A percentile compares a stretch with the other conserved stretches of the same genome.
Evolutionary conservation across 2,329 filamentous ascomycete species (phyloP).

Genomic region (Trichoderma aggressivum): DNA sequence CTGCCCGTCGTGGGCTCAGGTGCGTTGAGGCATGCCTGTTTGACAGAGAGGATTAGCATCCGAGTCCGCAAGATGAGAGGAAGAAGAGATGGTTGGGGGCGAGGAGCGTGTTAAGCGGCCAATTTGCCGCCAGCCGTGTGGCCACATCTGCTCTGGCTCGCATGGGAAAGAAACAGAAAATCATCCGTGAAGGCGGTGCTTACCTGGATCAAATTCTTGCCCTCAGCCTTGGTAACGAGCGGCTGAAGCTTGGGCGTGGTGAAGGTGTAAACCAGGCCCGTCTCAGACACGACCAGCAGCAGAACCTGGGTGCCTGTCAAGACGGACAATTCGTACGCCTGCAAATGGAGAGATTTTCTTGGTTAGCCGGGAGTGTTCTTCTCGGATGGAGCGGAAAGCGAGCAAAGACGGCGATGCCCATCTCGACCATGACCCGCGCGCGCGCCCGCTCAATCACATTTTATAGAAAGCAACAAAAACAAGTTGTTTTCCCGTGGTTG

Average conservation of each 20-base stretch:
- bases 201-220: conserved; percentile 99
- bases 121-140: not conserved
- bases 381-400: conserved; percentile 7
- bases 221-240: conserved; percentile 95
- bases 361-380: conserved; percentile 22
- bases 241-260: conserved; percentile 98
- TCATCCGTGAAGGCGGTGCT: conserved; percentile 26
- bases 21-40: conserved; percentile 92
- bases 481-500: not conserved
- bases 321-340: conserved; percentile 97
- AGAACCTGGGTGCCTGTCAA: conserved; percentile 97
- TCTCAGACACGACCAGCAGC: conserved; percentile 94
- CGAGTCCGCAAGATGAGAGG: not conserved
- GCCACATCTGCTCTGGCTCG: not conserved
- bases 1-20: conserved; percentile 80
- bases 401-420: not conserved
- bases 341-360: conserved; percentile 15
- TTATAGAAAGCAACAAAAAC: not conserved
- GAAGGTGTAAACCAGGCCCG: conserved; percentile 95
- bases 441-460: not conserved
- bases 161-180: not conserved
- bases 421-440: not conserved
- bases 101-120: not conserved
- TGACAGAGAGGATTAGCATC: conserved; percentile 32
- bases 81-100: not conserved